phyloP scores from a whole-genome alignment of 371 early-diverging fungal genomes.

The Sporodiniella umbellata region DNA sequence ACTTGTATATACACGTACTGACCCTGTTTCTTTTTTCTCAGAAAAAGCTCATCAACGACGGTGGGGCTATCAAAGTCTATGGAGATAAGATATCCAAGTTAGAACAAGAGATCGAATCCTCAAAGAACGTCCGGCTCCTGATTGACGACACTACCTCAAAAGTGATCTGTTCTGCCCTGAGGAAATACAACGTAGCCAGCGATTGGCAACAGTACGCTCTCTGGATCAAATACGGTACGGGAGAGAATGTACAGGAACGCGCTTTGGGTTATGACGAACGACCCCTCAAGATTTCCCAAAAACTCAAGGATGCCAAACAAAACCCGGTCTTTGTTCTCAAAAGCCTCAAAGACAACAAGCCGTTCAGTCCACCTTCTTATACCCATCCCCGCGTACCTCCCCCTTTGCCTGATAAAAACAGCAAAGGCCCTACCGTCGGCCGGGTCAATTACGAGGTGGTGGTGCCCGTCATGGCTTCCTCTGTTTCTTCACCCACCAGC shows the following conservation, averaged over 20 bases:
- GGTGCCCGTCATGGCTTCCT: constrained; percentile 44
- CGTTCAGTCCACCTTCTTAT: constrained; percentile 28
- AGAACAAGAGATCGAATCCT: constrained; percentile 71
- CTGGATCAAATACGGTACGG: constrained; percentile 69
- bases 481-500: constrained; percentile 31
- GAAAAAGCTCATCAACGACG: constrained; percentile 50
- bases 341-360: constrained; percentile 66
- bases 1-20: too few relatives aligned
- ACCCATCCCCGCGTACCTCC: constrained; percentile 15
- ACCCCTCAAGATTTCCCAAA: constrained; percentile 76
- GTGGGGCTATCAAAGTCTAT: constrained; percentile 75
- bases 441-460: constrained; percentile 41
- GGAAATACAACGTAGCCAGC: constrained; percentile 88
- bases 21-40: too few relatives aligned
- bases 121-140: constrained; percentile 84
- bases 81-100: constrained; percentile 65
- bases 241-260: constrained; percentile 58
- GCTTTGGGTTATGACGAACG: constrained; percentile 80
- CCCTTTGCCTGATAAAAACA: constrained; percentile 11
- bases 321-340: constrained; percentile 78
- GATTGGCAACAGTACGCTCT: constrained; percentile 87
- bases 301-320: constrained; percentile 73
- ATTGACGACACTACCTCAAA: constrained; percentile 82
- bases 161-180: constrained; percentile 81
- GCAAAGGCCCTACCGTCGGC: constrained; percentile 16